Base-by-base conservation (phyloP, 2,329 filamentous ascomycete genomes). In the Colletotrichum godetiae region DNA sequence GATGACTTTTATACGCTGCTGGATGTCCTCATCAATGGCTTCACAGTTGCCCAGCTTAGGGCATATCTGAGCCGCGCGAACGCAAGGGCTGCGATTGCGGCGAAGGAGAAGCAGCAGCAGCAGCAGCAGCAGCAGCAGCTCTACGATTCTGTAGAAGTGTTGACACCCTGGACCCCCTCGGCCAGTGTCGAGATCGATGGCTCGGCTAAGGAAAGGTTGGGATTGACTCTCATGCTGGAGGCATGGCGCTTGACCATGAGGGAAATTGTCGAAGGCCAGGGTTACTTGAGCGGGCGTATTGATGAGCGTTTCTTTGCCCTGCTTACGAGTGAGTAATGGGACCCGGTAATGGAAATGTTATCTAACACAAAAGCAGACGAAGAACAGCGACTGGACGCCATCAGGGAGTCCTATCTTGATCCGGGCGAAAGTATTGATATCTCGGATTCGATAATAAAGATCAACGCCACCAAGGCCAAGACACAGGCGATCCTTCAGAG, bases 171-270 rank as follows among this genome's bases (percentile, higher is more conserved):
- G 88, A 74, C 79, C 2, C 84, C 86, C 1, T 10, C 66, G 11
- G 37, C 33, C 12, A 59, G 55, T 46, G 37, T 73, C 15, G 55
- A 65, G 37, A 27, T 67, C 6, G 13, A 76, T 46, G 76, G 76
- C 15, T 64, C 55, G 7, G 75, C 76, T 4, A 91, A 90, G 77
- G 78, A 84, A 52, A 81, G 75, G 33, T 77, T 86, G 12, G 85
- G 81, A 0, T 74, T 86, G 19, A 80, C 79, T 68, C 79, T 91
- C 66, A 81, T 91, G 81, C 82, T 83, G 13, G 79, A 84, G 29
- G 85, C 83, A 71, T 91, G 89, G 89, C 83, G 81, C 3, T 75
- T 91, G n/a, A 82, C 85, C 10, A 83, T 86, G 2, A 81, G 83
- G 67, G 86, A 89, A 74, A 77, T 87, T 19, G 77, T 84, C 15